These are phyloP conservation scores for Hanseniaspora osmophila DNA, from an alignment of 805 yeast species.

Conservation along the genomic window DNA sequence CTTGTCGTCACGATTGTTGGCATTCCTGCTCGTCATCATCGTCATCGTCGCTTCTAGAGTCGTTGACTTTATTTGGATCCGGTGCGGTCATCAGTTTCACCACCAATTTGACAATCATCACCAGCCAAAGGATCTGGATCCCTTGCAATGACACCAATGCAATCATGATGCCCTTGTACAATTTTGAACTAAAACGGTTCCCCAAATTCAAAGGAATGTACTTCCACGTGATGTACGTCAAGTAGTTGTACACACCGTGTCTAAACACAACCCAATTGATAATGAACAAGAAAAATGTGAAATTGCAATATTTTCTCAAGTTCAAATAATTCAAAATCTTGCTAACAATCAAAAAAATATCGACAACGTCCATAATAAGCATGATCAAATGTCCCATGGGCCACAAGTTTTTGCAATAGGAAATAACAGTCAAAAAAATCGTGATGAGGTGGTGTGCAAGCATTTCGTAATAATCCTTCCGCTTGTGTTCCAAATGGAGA, in stretches of 20 bases:
- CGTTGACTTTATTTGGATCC: not conserved
- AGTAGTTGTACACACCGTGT: constrained; percentile 59
- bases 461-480: constrained; percentile 82
- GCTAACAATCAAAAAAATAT: constrained; percentile 55
- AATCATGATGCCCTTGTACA: constrained; percentile 33
- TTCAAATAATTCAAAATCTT: constrained; percentile 69
- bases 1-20: no score
- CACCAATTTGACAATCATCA: constrained; percentile 56
- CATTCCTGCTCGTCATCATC: constrained; percentile 41
- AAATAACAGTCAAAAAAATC: constrained; percentile 47
- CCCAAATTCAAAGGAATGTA: constrained; percentile 30
- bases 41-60: constrained; percentile 21
- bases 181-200: constrained; percentile 36
- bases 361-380: constrained; percentile 74
- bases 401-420: constrained; percentile 58
- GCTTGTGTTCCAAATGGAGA: constrained; percentile 58
- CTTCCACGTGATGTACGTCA: constrained; percentile 44
- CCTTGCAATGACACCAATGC: constrained; percentile 55
- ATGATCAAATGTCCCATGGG: constrained; percentile 69
- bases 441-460: constrained; percentile 80
- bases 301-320: constrained; percentile 44
- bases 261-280: constrained; percentile 56
- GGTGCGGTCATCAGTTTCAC: constrained; percentile 44
- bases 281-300: constrained; percentile 52
- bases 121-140: constrained; percentile 60